Conservation (phyloP, 495 filamentous ascomycete species). For the Chaetomidium leptoderma region DNA sequence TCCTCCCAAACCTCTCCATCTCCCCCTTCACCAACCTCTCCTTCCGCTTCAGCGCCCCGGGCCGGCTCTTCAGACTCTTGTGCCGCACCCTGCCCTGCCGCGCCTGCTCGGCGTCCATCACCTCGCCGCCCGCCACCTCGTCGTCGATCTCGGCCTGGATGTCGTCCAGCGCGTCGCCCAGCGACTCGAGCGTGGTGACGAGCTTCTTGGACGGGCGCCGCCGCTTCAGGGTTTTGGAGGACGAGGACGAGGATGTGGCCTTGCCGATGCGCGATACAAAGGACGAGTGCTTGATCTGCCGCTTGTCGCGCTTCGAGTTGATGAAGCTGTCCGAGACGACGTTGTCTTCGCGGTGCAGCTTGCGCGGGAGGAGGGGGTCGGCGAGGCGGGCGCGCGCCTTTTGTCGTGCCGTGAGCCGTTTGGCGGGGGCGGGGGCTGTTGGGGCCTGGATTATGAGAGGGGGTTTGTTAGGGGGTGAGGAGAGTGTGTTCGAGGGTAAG, state of each 20-base stretch:
- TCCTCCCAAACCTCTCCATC: slow-evolving; percentile 74
- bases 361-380: slow-evolving; percentile 36
- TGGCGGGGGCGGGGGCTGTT: slow-evolving; percentile 24
- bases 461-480: neutral
- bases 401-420: slow-evolving; percentile 31
- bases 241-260: slow-evolving; percentile 26
- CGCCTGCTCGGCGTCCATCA: slow-evolving; percentile 34
- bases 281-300: slow-evolving; percentile 65
- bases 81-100: slow-evolving; percentile 54
- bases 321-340: slow-evolving; percentile 46
- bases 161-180: slow-evolving; percentile 73
- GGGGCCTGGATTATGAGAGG: slow-evolving; percentile 25
- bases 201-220: slow-evolving; percentile 72
- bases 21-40: slow-evolving; percentile 73
- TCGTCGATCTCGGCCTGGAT: slow-evolving; percentile 36
- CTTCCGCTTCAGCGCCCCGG: slow-evolving; percentile 78
- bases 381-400: slow-evolving; percentile 32
- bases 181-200: slow-evolving; percentile 66
- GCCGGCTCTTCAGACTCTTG: slow-evolving; percentile 64
- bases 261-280: slow-evolving; percentile 76
- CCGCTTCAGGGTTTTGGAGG: slow-evolving; percentile 44
- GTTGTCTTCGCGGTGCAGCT: slow-evolving; percentile 41
- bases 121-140: slow-evolving; percentile 32
- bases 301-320: slow-evolving; percentile 72
- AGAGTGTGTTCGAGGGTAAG: neutral